phyloP scores from a whole-genome alignment of 345 rosid genomes.

The Ricinus communis region DNA sequence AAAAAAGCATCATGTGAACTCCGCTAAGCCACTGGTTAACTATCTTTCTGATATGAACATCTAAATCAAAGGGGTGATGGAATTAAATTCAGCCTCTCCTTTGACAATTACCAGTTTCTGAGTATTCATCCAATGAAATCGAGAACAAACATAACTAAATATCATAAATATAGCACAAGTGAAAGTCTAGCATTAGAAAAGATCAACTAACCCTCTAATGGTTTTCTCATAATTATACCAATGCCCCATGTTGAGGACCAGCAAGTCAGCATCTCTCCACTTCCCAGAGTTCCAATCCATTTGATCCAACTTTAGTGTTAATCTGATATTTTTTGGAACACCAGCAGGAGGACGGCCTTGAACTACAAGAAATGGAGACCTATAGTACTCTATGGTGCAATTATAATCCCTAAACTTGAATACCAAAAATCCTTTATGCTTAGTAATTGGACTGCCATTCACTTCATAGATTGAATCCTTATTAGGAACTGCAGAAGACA shows the following conservation, averaged over 20 bases:
- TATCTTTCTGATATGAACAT: background rate
- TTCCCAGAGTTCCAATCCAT: constrained; percentile 76
- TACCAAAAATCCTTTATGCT: constrained; percentile 82
- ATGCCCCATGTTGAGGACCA: constrained; percentile 86
- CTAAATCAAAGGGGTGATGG: background rate
- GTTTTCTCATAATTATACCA: constrained; percentile 99
- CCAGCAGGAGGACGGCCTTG: constrained; percentile 81
- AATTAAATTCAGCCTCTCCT: background rate
- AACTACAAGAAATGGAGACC: constrained; percentile 81
- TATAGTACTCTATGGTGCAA: constrained; percentile 84
- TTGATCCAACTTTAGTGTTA: constrained; percentile 73
- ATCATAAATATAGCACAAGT: background rate
- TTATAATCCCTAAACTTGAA: constrained; percentile 78
- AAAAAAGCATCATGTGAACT: no score
- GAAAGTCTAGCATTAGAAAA: constrained; percentile 3
- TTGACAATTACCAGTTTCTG: background rate
- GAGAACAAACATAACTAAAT: background rate
- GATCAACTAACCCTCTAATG: constrained; percentile 58
- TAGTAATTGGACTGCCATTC: constrained; percentile 79
- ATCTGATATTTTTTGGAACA: constrained; percentile 46
- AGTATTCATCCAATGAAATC: background rate
- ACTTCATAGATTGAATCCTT: constrained; percentile 73
- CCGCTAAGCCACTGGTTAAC: no score
- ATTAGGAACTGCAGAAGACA: constrained; percentile 63
- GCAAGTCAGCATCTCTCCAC: constrained; percentile 79